These are phyloP conservation scores for Wakefieldia striispora DNA, from an alignment of 768 basidiomycete genomes.

Conservation along the genomic window DNA sequence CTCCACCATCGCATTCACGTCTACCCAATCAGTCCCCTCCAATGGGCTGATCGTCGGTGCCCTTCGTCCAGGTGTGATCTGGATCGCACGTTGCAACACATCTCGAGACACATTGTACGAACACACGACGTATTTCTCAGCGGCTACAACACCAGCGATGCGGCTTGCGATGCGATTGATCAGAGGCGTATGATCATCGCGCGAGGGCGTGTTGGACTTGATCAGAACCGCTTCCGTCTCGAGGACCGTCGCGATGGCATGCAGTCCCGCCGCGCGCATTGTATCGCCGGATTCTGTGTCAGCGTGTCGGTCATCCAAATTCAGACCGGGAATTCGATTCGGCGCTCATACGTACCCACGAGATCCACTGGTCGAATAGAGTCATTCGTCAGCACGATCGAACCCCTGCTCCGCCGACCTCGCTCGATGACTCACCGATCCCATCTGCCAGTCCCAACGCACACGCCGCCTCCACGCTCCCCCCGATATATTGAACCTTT, in stretches of 20 bases:
- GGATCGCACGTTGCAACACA: constrained; percentile 56
- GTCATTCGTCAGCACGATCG: not conserved
- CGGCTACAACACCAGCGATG: constrained; percentile 89
- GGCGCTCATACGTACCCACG: constrained; percentile 64
- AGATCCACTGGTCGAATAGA: constrained; percentile 70
- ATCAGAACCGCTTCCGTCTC: constrained; percentile 91
- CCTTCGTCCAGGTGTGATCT: constrained; percentile 83
- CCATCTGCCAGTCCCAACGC: constrained; percentile 95
- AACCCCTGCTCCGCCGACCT: not conserved
- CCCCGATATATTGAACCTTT: constrained; percentile 92
- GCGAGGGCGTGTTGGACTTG: constrained; percentile 65
- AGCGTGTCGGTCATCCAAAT: not conserved
- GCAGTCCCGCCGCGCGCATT: constrained; percentile 96
- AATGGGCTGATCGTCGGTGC: constrained; percentile 86
- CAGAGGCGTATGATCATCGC: constrained; percentile 59
- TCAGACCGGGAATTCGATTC: not conserved
- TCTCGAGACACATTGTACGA: constrained; percentile 87
- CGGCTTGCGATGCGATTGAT: constrained; percentile 81
- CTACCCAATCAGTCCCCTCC: constrained; percentile 86
- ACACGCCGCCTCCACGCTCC: constrained; percentile 98
- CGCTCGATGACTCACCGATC: constrained; percentile 60
- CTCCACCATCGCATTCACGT: constrained; percentile 90
- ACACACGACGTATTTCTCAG: constrained; percentile 82
- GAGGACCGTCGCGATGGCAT: constrained; percentile 88
- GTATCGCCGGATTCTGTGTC: constrained; percentile 93